Conservation (phyloP, 768 basidiomycete genomes). For the Leucocoprinus leucothites region DNA sequence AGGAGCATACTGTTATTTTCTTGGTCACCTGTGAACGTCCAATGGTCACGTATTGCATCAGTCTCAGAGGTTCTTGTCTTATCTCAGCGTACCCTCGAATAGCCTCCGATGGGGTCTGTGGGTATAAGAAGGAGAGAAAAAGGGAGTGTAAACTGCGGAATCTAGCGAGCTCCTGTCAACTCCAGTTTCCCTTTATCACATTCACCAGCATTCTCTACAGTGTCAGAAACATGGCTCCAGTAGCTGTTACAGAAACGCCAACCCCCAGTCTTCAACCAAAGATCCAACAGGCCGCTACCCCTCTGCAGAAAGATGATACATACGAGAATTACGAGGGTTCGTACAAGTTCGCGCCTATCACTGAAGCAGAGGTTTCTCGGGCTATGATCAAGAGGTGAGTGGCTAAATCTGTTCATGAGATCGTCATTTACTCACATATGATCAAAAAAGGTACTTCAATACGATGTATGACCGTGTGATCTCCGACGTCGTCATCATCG, state of each 20-base stretch:
- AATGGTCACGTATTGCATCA: neutral
- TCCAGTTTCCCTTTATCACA: neutral
- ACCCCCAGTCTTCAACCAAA: neutral
- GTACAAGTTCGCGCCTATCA: slow-evolving; percentile 70
- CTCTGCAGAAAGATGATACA: slow-evolving; percentile 32
- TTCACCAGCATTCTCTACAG: neutral
- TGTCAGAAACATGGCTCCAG: slow-evolving; percentile 26
- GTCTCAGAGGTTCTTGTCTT: neutral
- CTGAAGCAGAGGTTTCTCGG: slow-evolving; percentile 72
- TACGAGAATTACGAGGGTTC: slow-evolving; percentile 57
- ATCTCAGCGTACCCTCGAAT: slow-evolving; percentile 1
- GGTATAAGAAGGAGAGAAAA: neutral
- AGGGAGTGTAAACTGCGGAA: too few relatives aligned
- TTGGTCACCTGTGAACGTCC: slow-evolving; percentile 2
- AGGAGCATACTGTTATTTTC: neutral
- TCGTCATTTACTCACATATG: neutral
- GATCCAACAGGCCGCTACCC: neutral
- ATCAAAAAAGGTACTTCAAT: slow-evolving; percentile 56
- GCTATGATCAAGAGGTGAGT: slow-evolving; percentile 73
- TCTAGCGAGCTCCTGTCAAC: neutral
- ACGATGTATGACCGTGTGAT: slow-evolving; percentile 72
- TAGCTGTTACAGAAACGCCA: slow-evolving; percentile 18
- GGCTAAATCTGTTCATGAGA: neutral
- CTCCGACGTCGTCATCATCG: slow-evolving; percentile 76
- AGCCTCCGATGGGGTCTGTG: neutral